These are phyloP conservation scores for Ensete glaucum DNA, from an alignment of 176 grass and related monocot species.

Conservation along the genomic window DNA sequence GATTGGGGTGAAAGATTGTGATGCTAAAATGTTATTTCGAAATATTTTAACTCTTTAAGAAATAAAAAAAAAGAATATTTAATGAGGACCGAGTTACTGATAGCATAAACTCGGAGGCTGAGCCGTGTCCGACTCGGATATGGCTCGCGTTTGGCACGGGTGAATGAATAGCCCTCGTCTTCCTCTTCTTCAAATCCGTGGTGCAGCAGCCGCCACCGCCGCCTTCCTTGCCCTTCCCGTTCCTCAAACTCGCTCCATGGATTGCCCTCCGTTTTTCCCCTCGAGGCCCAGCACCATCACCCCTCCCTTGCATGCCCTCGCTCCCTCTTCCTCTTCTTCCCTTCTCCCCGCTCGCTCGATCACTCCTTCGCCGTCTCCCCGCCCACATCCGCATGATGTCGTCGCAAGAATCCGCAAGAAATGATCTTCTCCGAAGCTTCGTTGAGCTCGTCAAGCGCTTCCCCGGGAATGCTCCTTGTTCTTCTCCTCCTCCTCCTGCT, in stretches of 20 bases:
- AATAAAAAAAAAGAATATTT: too few species aligned
- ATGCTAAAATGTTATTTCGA: too few species aligned
- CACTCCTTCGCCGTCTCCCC: slow-evolving; percentile 9
- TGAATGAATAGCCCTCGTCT: not conserved
- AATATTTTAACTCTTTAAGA: too few species aligned
- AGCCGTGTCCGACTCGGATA: not conserved
- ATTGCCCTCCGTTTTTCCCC: slow-evolving; percentile 8
- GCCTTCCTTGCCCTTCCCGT: not conserved
- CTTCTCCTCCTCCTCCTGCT: slow-evolving; percentile 16
- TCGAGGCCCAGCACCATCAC: not conserved
- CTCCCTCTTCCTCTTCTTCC: not conserved
- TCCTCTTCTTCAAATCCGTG: not conserved
- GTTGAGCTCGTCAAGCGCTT: slow-evolving; percentile 54
- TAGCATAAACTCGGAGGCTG: not conserved
- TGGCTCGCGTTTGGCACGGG: not conserved
- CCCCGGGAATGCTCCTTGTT: slow-evolving; percentile 18
- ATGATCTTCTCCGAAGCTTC: slow-evolving; percentile 42
- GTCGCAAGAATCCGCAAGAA: not conserved
- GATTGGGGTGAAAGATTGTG: too few species aligned
- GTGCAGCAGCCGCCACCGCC: not conserved
- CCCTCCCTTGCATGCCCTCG: slow-evolving; percentile 22
- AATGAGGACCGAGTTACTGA: not conserved
- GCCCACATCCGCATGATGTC: slow-evolving; percentile 9
- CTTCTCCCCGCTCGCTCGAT: slow-evolving; percentile 15
- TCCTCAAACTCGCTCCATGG: not conserved